Evolutionary conservation across 495 filamentous ascomycete genomes (phyloP), one percentile per base, ranked within the genome.

Genomic region (Penicillium diatomitis): DNA sequence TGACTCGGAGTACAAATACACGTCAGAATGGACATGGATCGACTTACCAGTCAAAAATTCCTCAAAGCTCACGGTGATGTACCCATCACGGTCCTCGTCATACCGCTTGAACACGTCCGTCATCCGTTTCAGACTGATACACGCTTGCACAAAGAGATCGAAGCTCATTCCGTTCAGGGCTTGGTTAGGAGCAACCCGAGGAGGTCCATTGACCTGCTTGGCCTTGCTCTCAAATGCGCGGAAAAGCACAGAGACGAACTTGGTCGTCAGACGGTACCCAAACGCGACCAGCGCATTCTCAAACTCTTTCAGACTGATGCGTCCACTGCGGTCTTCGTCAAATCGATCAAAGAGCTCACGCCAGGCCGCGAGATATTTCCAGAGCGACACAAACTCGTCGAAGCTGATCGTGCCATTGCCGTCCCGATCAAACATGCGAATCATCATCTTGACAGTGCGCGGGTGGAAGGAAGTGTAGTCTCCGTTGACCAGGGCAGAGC

Each of bases 81-180:
- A 94, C 32, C 92, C 92, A 69, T 97, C 92, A 32, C 92, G 80
- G 68, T 98, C 92, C 50, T 95, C 87, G 53, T 98, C 92, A 68
- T 97, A 98, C 63, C 86, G 88, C 81, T 98, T 98, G 66, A 98
- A 98, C 12, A 96, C 91, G 66, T 98, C 92, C 52, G 92, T 98
- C 91, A 98, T 96, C 50, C 94, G 77, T 78, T 96, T 94, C 56
- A 98, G 72, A 61, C 80, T 85, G 60, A 98, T 98, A 64, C 92
- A 97, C 31, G 88, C 89, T 74, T 98, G 92, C 54, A 98, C 92
- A 65, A 97, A 98, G 42, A 98, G 69, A 75, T 98, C 92, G 59
- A 98, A 97, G 67, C 85, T 88, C 77, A 98, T 89, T 38, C 82
- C 85, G 45, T 72, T 72, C 50, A n/a, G n/a, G n/a, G n/a, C n/a